Base-by-base conservation (phyloP, 805 yeast genomes). In the Ascoidea tarda region DNA sequence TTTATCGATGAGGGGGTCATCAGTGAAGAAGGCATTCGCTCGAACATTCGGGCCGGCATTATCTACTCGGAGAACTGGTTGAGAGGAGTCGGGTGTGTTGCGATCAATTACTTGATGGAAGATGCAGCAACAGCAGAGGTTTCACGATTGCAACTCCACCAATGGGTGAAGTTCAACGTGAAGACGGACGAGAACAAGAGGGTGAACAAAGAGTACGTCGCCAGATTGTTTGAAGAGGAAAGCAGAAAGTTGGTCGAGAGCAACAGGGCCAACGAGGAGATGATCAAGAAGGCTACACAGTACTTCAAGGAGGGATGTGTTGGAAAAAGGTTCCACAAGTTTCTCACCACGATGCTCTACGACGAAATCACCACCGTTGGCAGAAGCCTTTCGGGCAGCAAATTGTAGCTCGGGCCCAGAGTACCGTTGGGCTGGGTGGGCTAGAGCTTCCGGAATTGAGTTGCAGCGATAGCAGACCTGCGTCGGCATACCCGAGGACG, bases 41-140 rank as follows among this genome's bases (percentile, higher is more conserved):
- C 83, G 54, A 85, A 85, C 68, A 73, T 84, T 60, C 78, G 79
- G 62, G 84, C 85, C 66, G 93, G 93, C 47, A 70, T 85, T 59
- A 79, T 82, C 57, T 85, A 85, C 66, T 84, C 84, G 75, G 93
- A 85, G 69, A 87, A 90, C 33, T 85, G 95, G 95, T 75, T 84
- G 61, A 76, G 89, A 65, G 88, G 88, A 55, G 70, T 81, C 52
- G 95, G 95, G 14, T 85, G 93, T 74, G 90, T 84, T 55, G 91
- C 95, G 59, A 85, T 85, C 66, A 84, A 85, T 71, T 78, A 80
- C 66, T 73, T 85, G 67, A 85, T 85, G 95, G 95, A 85, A 69
- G 95, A 85, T 67, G 95, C 95, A 33, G 93, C 93, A 42, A 85
- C 95, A 50, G 91, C 93, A 46, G 95, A 85, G 68, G 95, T 85